Evolutionary conservation across 345 rosid genomes (phyloP), one percentile per base, ranked within the genome.

Genomic region (Aegle marmelos): DNA sequence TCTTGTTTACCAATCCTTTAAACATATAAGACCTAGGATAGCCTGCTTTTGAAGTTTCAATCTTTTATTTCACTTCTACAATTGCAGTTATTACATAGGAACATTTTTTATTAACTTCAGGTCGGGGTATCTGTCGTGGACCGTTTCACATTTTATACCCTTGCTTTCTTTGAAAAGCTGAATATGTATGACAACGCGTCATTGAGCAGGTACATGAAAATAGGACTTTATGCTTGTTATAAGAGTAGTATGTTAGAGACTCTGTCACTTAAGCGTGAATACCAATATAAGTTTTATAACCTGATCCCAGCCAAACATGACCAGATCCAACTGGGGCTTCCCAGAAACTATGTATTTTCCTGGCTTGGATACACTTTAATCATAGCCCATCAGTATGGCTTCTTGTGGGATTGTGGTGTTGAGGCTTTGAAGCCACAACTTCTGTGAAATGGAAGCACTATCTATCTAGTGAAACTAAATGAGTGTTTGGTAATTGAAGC

Each of bases 51-150:
- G 45, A 45, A 60, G 25, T 76, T 9, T 1, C 65, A 6, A 50
- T 72, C 6, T 73, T 76, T 70, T 61, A 60, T 77, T 65, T 53
- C 45, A 7, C 41, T 68, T 76, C 69, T 22, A 70, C 63, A 78
- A 54, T 80, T 71, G 56, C 71, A 13, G 57, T 31, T 45, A n/a
- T 63, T 60, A 77, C 37, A 68, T 62, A 14, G 71, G 54, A 54
- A 56, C 25, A 9, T 65, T 66, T 33, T 21, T 85, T 74, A 19
- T 72, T 16, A 66, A 67, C 63, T 79, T 71, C 89, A 96, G 99
- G 93, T 96, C 81, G 99, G 98, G 76, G 97, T 94, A 27, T 96
- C 98, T 58, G 98, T 96, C 28, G 99, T 94, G 79, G 99, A 96
- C 78, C 94, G 97, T 73, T 96, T 96, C 86, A 94, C 95, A 27